Conservation (phyloP, 2,329 filamentous ascomycete species). For the Microcyclospora pomicola region DNA sequence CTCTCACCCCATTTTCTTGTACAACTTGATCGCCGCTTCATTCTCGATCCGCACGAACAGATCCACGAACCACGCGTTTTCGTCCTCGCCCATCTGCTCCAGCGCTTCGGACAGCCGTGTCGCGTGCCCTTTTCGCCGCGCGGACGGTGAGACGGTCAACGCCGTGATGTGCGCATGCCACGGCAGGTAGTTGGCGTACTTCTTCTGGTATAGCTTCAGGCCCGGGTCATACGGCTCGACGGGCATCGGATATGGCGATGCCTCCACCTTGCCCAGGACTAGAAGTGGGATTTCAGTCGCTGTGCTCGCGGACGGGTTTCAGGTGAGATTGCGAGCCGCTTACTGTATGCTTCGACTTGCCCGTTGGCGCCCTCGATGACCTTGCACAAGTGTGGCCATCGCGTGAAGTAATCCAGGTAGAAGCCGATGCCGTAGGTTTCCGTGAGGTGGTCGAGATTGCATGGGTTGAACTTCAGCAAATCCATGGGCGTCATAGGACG, state of each 20-base stretch:
- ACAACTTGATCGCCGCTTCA: conserved; percentile 72
- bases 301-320: too few species aligned
- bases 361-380: conserved; percentile 75
- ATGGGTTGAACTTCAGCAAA: conserved; percentile 78
- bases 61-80: conserved; percentile 89
- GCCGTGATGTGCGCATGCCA: conserved; percentile 98
- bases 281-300: not conserved
- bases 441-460: conserved; percentile 92
- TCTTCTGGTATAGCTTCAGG: conserved; percentile 24
- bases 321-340: conserved; percentile 19
- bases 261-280: conserved; percentile 97
- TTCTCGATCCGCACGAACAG: conserved; percentile 87
- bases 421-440: conserved; percentile 94
- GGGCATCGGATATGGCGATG: conserved; percentile 57
- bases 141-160: conserved; percentile 77
- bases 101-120: conserved; percentile 68
- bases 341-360: conserved; percentile 92
- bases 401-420: conserved; percentile 89
- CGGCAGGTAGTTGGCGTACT: conserved; percentile 65
- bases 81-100: conserved; percentile 67
- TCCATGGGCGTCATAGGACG: conserved; percentile 74
- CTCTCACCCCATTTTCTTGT: conserved; percentile 67
- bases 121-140: conserved; percentile 74
- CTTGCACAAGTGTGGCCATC: conserved; percentile 90
- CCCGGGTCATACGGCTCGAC: conserved; percentile 55